Evolutionary conservation across 225 moss, liverwort and hornwort species (phyloP).

Genomic region (Rhytidiadelphus loreus): DNA sequence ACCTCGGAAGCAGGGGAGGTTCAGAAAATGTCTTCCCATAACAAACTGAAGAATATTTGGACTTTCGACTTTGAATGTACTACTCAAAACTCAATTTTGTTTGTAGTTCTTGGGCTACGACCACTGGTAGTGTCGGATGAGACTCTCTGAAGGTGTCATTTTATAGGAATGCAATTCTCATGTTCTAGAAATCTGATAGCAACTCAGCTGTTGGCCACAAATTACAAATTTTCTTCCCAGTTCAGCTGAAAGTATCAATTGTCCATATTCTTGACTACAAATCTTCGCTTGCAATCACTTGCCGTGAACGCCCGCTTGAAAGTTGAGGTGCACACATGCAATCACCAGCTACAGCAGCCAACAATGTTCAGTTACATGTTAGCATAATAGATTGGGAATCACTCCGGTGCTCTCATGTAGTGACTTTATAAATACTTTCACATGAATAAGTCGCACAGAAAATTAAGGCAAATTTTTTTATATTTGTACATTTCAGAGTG

Average conservation of each 20-base stretch:
- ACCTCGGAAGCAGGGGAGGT: background rate
- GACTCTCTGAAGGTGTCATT: background rate
- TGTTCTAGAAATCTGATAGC: background rate
- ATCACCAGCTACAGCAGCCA: slow-evolving; percentile 15
- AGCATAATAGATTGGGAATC: background rate
- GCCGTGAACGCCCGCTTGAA: background rate
- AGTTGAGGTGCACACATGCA: background rate
- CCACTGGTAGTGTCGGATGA: background rate
- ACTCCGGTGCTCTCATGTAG: background rate
- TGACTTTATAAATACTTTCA: background rate
- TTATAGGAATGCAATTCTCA: background rate
- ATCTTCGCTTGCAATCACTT: background rate
- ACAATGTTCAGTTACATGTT: background rate
- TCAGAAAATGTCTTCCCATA: background rate
- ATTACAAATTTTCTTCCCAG: background rate
- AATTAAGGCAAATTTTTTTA: background rate
- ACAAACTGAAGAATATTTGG: background rate
- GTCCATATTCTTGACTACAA: background rate
- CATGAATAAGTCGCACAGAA: background rate
- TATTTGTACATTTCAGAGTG: background rate
- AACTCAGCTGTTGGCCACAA: background rate
- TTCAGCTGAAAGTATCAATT: background rate
- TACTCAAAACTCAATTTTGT: background rate
- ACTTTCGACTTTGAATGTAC: background rate
- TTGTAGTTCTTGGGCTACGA: background rate